phyloP scores from a whole-genome alignment of 192 early-diverging fungal genomes.

The Linnemannia schmuckeri region DNA sequence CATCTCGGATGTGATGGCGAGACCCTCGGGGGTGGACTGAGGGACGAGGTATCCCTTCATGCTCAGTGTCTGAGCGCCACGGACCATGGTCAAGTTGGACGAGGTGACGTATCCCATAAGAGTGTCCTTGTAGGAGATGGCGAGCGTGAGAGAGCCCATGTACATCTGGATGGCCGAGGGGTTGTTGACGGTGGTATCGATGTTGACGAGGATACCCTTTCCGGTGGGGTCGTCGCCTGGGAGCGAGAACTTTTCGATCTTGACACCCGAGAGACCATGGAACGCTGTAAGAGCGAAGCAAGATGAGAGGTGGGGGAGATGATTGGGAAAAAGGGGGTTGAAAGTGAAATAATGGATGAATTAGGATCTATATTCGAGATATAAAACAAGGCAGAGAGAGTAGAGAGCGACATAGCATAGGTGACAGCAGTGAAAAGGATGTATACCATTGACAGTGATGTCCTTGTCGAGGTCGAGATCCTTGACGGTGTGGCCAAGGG shows the following conservation, averaged over 20 bases:
- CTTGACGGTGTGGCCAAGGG: slow-evolving; percentile 57
- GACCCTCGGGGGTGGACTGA: slow-evolving; percentile 54
- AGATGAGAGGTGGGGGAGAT: neutral
- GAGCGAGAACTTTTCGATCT: slow-evolving; percentile 60
- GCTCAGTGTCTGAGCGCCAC: slow-evolving; percentile 58
- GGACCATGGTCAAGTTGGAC: slow-evolving; percentile 49
- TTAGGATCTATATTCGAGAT: neutral
- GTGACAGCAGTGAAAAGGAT: neutral
- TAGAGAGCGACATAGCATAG: no score
- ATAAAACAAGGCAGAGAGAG: neutral
- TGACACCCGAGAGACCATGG: slow-evolving; percentile 63
- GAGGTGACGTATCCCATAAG: slow-evolving; percentile 61
- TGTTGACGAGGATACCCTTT: slow-evolving; percentile 64
- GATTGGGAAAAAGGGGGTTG: no score
- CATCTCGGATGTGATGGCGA: slow-evolving; percentile 56
- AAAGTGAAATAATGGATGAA: neutral
- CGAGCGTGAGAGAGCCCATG: slow-evolving; percentile 63
- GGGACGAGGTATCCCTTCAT: slow-evolving; percentile 63
- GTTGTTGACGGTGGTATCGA: slow-evolving; percentile 61
- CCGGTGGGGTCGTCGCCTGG: slow-evolving; percentile 67
- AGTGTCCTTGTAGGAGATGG: slow-evolving; percentile 58
- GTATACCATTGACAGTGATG: slow-evolving; percentile 60
- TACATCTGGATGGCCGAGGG: slow-evolving; percentile 66
- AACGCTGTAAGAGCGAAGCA: slow-evolving; percentile 26
- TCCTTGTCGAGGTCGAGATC: slow-evolving; percentile 63